These are phyloP conservation scores for Peniophora sp. DNA, from an alignment of 1,284 basidiomycete genomes.

Conservation along the genomic window DNA sequence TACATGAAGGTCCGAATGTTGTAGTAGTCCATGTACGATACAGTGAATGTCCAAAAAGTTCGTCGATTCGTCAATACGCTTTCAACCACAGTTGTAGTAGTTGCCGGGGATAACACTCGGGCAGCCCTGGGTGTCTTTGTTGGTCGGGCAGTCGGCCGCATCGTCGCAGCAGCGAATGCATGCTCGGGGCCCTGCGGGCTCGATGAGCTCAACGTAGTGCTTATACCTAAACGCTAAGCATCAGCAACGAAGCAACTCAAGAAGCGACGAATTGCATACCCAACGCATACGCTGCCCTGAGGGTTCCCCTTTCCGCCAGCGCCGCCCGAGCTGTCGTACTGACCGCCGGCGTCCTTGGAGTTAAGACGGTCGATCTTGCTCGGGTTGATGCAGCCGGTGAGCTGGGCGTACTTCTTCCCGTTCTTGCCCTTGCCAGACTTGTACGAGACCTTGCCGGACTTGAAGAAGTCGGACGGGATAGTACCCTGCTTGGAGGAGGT, in stretches of 20 bases:
- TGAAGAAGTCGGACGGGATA: constrained; percentile 36
- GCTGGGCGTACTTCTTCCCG: constrained; percentile 32
- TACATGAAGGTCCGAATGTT: no score
- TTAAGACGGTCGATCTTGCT: constrained; percentile 31
- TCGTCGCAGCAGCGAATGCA: constrained; percentile 47
- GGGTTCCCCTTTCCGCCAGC: constrained; percentile 37
- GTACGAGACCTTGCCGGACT: constrained; percentile 27
- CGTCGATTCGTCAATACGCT: no score
- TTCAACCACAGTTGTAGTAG: constrained; percentile 26
- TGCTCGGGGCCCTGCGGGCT: constrained; percentile 33
- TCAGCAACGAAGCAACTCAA: background rate
- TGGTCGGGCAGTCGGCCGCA: constrained; percentile 33
- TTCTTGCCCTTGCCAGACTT: constrained; percentile 30
- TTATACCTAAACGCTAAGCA: constrained; percentile 30
- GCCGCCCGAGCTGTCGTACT: constrained; percentile 47
- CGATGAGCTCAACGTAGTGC: constrained; percentile 44
- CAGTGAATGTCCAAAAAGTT: no score
- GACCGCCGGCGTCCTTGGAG: constrained; percentile 35
- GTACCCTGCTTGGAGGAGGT: constrained; percentile 31
- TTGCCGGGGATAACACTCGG: constrained; percentile 28
- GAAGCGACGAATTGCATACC: constrained; percentile 20
- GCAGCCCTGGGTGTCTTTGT: constrained; percentile 31
- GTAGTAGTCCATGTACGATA: no score
- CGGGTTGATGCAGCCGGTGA: constrained; percentile 43
- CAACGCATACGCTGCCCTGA: constrained; percentile 34